Evolutionary conservation across 805 yeast species (phyloP).

Genomic region (Candida glaebosa): DNA sequence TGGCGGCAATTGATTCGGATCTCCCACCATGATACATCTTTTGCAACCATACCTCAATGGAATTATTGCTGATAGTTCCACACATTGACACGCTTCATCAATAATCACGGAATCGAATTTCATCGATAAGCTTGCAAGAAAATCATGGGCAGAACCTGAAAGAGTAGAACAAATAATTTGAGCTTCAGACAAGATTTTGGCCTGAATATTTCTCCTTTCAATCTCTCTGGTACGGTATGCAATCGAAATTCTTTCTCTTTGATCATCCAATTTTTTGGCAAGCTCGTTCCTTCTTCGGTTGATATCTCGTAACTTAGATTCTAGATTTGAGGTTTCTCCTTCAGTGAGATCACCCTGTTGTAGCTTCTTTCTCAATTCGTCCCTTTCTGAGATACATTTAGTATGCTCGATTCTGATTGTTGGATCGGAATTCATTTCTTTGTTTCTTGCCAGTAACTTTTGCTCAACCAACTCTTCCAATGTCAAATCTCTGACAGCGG

Average conservation of each 20-base stretch:
- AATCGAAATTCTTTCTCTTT: constrained; percentile 68
- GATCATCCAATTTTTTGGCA: constrained; percentile 72
- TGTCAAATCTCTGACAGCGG: constrained; percentile 76
- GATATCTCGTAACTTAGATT: constrained; percentile 51
- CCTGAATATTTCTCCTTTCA: constrained; percentile 71
- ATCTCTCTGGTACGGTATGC: constrained; percentile 73
- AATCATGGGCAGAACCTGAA: constrained; percentile 92
- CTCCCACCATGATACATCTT: constrained; percentile 95
- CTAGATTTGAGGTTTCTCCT: constrained; percentile 45
- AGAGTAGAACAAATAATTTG: constrained; percentile 88
- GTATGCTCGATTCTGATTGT: constrained; percentile 49
- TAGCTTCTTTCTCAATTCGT: constrained; percentile 44
- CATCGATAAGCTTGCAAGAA: constrained; percentile 68
- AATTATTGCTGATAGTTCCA: constrained; percentile 85
- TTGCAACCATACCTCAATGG: constrained; percentile 90
- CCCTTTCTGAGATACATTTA: constrained; percentile 55
- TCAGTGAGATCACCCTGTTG: constrained; percentile 25
- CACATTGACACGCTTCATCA: constrained; percentile 98
- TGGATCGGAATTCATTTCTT: constrained; percentile 39
- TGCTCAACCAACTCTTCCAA: constrained; percentile 82
- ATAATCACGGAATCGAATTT: constrained; percentile 86
- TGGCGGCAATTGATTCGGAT: constrained; percentile 97
- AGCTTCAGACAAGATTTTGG: constrained; percentile 65
- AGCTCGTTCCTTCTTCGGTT: constrained; percentile 61
- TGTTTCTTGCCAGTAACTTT: constrained; percentile 41